These are phyloP conservation scores for Ustilago hordei DNA, from an alignment of 1,284 basidiomycete genomes.

Conservation along the genomic window DNA sequence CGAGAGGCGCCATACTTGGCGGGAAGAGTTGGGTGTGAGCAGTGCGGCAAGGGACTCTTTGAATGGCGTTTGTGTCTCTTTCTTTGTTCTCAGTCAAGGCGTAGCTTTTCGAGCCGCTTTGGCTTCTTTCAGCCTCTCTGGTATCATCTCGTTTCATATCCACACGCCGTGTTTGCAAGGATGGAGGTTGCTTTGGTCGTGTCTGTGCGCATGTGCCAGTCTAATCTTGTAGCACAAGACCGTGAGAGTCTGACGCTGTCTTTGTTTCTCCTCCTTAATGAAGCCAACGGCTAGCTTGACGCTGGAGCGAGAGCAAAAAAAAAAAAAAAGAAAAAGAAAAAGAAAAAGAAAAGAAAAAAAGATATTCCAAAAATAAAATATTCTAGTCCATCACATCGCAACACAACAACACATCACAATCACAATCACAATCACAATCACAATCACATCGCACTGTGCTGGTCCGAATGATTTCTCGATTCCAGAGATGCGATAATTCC, in stretches of 20 bases:
- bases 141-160: neutral
- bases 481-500: neutral
- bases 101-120: neutral
- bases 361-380: conserved; percentile 2
- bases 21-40: no score
- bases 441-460: neutral
- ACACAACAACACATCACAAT: no score
- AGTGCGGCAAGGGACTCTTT: no score
- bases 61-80: neutral
- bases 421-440: no score
- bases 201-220: conserved; percentile 1
- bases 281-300: neutral
- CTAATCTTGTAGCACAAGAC: neutral
- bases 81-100: neutral
- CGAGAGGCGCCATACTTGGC: no score
- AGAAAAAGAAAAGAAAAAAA: no score
- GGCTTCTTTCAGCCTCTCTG: neutral
- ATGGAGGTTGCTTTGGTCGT: neutral
- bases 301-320: neutral
- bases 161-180: neutral
- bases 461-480: neutral
- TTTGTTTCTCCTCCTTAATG: neutral
- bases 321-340: no score
- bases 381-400: no score
- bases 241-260: neutral